Evolutionary conservation across 768 basidiomycete species (phyloP).

Genomic region (Rhizopogon sp.): DNA sequence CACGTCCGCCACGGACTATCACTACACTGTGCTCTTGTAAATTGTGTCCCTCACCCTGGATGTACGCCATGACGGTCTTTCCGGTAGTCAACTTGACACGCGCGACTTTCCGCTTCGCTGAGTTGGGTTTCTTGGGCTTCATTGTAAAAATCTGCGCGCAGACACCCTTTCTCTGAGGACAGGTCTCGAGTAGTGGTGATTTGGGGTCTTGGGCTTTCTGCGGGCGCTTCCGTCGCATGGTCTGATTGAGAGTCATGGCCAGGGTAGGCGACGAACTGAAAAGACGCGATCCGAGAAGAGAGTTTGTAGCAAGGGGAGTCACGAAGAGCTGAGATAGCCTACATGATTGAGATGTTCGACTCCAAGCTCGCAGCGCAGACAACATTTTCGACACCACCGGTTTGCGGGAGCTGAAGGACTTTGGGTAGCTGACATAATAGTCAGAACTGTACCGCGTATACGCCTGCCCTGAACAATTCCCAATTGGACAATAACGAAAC

Average conservation of each 20-base stretch:
- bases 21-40: conserved; percentile 97
- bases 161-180: conserved; percentile 90
- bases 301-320: background rate
- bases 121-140: conserved; percentile 97
- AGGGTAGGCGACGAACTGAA: conserved; percentile 63
- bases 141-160: conserved; percentile 75
- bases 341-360: conserved; percentile 17
- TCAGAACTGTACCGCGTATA: conserved; percentile 14
- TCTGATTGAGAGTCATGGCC: conserved; percentile 78
- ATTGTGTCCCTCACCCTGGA: conserved; percentile 97
- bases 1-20: conserved; percentile 88
- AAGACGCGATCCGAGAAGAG: conserved; percentile 33
- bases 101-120: conserved; percentile 95
- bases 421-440: conserved; percentile 7
- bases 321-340: background rate
- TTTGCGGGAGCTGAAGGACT: background rate
- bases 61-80: conserved; percentile 86
- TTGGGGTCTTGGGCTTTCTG: conserved; percentile 39
- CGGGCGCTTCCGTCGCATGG: conserved; percentile 72
- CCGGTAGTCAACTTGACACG: conserved; percentile 90
- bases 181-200: conserved; percentile 75
- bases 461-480: conserved; percentile 23
- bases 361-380: conserved; percentile 16
- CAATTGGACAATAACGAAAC: conserved; percentile 8
- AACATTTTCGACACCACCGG: conserved; percentile 14